Evolutionary conservation across 768 basidiomycete genomes (phyloP), one percentile per base, ranked within the genome.

Genomic region (Boletus speciosus): DNA sequence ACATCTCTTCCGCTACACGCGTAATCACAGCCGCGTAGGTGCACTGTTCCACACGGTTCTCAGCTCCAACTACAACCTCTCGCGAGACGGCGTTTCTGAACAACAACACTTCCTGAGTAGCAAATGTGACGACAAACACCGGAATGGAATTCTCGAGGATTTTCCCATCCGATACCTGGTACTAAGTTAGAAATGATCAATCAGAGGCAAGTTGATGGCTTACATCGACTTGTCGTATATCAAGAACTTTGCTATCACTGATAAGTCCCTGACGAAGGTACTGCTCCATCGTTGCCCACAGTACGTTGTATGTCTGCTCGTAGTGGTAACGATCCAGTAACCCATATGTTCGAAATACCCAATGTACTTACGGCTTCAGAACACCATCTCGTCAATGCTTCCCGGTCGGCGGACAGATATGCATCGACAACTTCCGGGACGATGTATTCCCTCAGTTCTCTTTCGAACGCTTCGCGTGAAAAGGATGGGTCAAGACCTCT

Each of bases 391-490:
- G 80, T 83, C 62, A 99, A 74, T 2, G 88, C 77, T 66, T 93
- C 90, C 68, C 85, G 81, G 66, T 98, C 97, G 27, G 92, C 95
- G 51, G 83, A 87, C 56, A 98, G 70, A 66, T 97, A 98, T 27
- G 94, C 96, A 66, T 99, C 97, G 7, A 99, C 93, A 12, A 99
- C 85, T 68, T 99, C 97, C 0, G 97, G 97, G 3, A 99, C 83
- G 58, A 99, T 99, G 64, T 98, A 99, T 72, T 98, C 97, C 55
- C 95, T 75, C 53, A 98, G 69, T 66, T 98, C 97, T 55, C 87
- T 79, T 64, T 93, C 88, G 65, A 97, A 98, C 34, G 76, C 73
- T 66, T 98, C 97, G 65, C 87, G 82, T 51, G 81, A 85, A 73
- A 97, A 99, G 27, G 72, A 68, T 5, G 97, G 93, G 69, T 99